phyloP scores from a whole-genome alignment of 305 asterid genomes.

The Andrographis paniculata region DNA sequence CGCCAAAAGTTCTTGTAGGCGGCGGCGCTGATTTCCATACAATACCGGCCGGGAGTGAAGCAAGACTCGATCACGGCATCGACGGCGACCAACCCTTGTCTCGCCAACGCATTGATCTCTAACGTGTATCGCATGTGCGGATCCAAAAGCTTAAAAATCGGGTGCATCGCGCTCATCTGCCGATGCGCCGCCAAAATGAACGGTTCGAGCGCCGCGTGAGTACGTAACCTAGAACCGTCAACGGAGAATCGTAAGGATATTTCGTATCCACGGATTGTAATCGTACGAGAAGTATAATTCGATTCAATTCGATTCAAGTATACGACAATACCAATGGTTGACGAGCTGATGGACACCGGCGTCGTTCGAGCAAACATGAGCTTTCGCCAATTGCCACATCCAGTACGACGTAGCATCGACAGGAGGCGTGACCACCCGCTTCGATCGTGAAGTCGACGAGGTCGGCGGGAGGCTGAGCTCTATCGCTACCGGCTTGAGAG shows the following conservation, averaged over 20 bases:
- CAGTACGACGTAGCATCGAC: conserved; percentile 66
- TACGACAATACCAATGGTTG: conserved; percentile 85
- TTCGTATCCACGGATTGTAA: not conserved
- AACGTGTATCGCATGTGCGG: conserved; percentile 96
- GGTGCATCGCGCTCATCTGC: conserved; percentile 94
- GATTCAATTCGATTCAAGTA: not conserved
- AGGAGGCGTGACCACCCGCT: conserved; percentile 68
- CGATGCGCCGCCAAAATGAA: conserved; percentile 87
- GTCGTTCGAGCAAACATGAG: conserved; percentile 89
- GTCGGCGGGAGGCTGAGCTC: conserved; percentile 72
- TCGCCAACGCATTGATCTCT: conserved; percentile 83
- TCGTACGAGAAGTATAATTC: not conserved
- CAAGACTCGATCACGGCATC: conserved; percentile 91
- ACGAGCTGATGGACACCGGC: conserved; percentile 98
- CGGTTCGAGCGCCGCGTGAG: conserved; percentile 83
- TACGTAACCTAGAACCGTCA: conserved; percentile 56
- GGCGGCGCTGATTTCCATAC: conserved; percentile 91
- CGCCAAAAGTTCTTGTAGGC: conserved; percentile 92
- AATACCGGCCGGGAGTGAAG: conserved; percentile 84
- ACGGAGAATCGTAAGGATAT: not conserved
- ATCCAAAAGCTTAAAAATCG: conserved; percentile 80
- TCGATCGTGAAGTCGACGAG: conserved; percentile 37
- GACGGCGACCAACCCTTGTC: conserved; percentile 61
- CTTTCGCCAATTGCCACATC: conserved; percentile 88
- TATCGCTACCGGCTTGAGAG: conserved; percentile 81